phyloP scores from a whole-genome alignment of 495 filamentous ascomycete species.

The Neurospora tetrasperma region DNA sequence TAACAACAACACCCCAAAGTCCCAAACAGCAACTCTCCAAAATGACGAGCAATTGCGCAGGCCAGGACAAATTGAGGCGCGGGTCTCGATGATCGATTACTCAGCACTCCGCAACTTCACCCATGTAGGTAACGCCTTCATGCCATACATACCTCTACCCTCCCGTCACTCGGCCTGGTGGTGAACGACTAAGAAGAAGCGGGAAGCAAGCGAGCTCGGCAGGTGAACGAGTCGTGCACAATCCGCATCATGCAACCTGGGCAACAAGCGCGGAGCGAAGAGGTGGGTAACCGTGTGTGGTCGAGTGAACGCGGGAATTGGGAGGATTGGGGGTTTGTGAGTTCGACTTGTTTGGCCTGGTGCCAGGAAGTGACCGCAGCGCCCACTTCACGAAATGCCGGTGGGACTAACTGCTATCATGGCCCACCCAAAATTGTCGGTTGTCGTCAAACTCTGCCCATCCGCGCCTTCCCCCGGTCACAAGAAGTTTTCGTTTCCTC shows the following conservation, averaged over 20 bases:
- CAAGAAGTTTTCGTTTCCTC: background rate
- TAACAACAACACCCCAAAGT: background rate
- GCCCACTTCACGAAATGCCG: background rate
- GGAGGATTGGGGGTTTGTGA: background rate
- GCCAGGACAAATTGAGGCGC: background rate
- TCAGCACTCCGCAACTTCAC: background rate
- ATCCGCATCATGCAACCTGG: background rate
- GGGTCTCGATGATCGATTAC: background rate
- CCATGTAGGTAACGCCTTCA: background rate
- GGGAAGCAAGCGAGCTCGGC: background rate
- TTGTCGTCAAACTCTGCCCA: background rate
- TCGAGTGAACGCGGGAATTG: background rate
- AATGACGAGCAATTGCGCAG: background rate
- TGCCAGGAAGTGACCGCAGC: background rate
- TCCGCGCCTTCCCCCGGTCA: background rate
- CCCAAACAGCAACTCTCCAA: background rate
- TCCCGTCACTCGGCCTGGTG: background rate
- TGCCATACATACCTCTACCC: background rate
- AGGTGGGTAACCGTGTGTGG: background rate
- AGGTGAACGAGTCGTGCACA: background rate
- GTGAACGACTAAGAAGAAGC: background rate
- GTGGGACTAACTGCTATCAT: background rate
- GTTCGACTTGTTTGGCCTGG: background rate
- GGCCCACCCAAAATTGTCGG: background rate
- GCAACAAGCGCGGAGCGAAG: background rate